Percentiles rank a stretch among this genome's conserved stretches.
Evolutionary conservation across 83 land plant genomes (phyloP).

Genomic region (Diphasiastrum complanatum): DNA sequence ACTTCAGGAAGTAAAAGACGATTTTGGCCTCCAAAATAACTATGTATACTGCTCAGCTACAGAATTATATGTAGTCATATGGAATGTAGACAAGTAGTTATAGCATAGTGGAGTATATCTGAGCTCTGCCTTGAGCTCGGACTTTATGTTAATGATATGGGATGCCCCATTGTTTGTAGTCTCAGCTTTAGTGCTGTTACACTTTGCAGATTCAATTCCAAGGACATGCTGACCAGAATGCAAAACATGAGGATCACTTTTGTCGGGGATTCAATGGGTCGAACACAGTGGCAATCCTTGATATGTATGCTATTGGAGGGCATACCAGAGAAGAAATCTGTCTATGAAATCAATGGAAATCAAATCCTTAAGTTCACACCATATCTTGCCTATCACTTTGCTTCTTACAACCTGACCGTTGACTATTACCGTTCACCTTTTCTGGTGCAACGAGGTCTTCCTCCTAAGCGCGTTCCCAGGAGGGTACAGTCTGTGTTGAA

Average conservation of each 20-base stretch:
- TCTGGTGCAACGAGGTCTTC: conserved; percentile 27
- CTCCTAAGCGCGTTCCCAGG: conserved; percentile 28
- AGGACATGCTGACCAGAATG: conserved; percentile 52
- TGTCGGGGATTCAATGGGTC: conserved; percentile 86
- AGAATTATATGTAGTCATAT: too few species aligned
- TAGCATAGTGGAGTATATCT: too few species aligned
- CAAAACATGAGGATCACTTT: conserved; percentile 72
- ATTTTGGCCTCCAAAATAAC: too few species aligned
- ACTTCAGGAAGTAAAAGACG: not conserved
- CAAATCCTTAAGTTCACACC: conserved; percentile 52
- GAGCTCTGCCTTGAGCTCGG: too few species aligned
- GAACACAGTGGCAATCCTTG: conserved; percentile 97
- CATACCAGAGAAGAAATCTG: conserved; percentile 42
- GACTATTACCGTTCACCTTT: conserved; percentile 34
- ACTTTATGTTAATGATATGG: too few species aligned
- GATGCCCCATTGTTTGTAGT: not conserved
- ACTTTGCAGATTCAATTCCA: conserved; percentile 55
- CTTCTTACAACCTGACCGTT: conserved; percentile 26
- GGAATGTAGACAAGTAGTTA: too few species aligned
- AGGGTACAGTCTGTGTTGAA: conserved; percentile 25
- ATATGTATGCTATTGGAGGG: conserved; percentile 64
- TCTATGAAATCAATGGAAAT: conserved; percentile 51
- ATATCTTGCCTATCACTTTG: conserved; percentile 22
- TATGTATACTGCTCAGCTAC: not conserved
- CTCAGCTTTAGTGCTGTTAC: not conserved